Conservation (phyloP, 306 rosid genomes). For the Lupinus albus region DNA sequence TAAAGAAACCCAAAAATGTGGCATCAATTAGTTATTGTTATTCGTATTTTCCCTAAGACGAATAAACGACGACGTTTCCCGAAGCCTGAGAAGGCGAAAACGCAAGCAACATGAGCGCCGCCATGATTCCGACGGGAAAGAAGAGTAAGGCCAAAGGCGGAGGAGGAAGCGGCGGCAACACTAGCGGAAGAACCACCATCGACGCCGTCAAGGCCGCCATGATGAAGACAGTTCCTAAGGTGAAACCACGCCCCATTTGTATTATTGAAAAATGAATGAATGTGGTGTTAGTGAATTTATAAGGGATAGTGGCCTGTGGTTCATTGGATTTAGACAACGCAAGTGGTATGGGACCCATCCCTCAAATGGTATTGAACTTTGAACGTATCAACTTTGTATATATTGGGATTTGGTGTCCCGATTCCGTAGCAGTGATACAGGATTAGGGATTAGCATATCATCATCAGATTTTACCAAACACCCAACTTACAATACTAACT, state of each 20-base stretch:
- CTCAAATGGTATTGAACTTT: too few species aligned
- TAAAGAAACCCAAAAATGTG: slow-evolving; percentile 33
- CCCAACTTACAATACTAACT: too few species aligned
- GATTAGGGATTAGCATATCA: too few species aligned
- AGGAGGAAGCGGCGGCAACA: slow-evolving; percentile 77
- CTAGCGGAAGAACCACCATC: slow-evolving; percentile 65
- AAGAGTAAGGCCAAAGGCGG: slow-evolving; percentile 69
- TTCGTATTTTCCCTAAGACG: neutral
- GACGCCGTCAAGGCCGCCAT: slow-evolving; percentile 58
- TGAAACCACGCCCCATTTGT: slow-evolving; percentile 54
- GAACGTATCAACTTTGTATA: too few species aligned
- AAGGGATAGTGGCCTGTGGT: too few species aligned
- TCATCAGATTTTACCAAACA: too few species aligned
- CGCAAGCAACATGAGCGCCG: slow-evolving; percentile 67
- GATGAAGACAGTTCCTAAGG: slow-evolving; percentile 47
- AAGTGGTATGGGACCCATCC: too few species aligned
- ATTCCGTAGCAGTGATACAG: too few species aligned
- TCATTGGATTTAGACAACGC: too few species aligned
- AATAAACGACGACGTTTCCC: slow-evolving; percentile 42
- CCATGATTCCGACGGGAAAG: slow-evolving; percentile 79
- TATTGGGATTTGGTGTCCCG: too few species aligned
- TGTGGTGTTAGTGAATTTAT: too few species aligned
- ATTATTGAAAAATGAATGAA: too few species aligned
- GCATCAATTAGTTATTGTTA: slow-evolving; percentile 2
- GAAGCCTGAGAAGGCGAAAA: slow-evolving; percentile 52